Evolutionary conservation across 2,329 filamentous ascomycete species (phyloP), one percentile per base, ranked within the genome.

Genomic region (Cordyceps militaris): DNA sequence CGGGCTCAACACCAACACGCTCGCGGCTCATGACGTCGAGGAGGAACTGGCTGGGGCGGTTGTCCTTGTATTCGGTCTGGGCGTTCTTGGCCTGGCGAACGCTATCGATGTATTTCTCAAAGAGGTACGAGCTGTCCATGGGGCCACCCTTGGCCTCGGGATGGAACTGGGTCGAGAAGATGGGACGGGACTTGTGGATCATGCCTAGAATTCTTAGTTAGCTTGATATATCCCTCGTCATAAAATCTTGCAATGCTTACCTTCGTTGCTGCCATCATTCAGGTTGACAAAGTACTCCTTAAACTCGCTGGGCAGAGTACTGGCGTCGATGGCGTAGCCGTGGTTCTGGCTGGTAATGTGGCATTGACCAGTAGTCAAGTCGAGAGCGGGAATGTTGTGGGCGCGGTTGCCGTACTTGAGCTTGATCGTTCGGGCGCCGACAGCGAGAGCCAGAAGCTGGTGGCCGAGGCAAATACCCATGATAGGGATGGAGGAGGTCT

Each of bases 331-430:
- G 44, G 93, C 94, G 69, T 97, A 99, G 62, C 94, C 94, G 76
- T 97, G 94, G 79, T 97, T 97, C 80, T 99, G 94, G 73, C 87
- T 92, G 59, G 93, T 97, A 74, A 97, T 97, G 79, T 97, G 93
- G 84, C 94, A 97, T 74, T 93, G 91, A 59, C 94, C 93, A 38
- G 93, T 97, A 61, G 89, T 96, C 72, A 97, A 80, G 71, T 97
- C 93, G 59, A 97, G 79, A 60, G 92, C 91, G 9, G 94, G 94
- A 67, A 97, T 97, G 81, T 99, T 99, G 81, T 97, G 94, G 19
- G 92, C 94, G 66, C 94, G 89, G 83, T 99, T 99, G 69, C 94
- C 94, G 74, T 97, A 99, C 84, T 97, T 97, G 75, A 99, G 85
- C 84, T 97, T 97, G 77, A 95, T 87, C 61, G 94, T 97, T 67